Conservation (phyloP, 441 rosid species). For the Eruca vesicaria region DNA sequence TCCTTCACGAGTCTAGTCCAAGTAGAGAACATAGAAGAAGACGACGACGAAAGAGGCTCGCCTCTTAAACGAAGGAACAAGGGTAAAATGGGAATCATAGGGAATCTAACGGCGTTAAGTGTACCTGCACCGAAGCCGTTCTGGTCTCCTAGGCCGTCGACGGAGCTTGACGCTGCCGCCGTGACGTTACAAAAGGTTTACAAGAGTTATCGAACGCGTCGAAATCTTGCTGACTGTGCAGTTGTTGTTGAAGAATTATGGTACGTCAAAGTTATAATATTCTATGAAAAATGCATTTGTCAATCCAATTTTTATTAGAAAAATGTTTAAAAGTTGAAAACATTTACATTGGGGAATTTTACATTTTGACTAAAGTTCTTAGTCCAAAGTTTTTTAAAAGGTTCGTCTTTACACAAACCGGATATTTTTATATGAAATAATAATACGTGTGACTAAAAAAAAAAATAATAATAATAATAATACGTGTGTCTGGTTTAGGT, state of each 20-base stretch:
- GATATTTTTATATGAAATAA: too few species aligned
- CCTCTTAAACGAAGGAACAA: conserved; percentile 25
- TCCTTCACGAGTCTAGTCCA: conserved; percentile 52
- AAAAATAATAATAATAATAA: too few species aligned
- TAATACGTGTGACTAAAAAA: too few species aligned
- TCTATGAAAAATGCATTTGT: neutral
- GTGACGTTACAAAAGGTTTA: conserved; percentile 67
- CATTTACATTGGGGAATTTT: neutral
- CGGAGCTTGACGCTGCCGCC: conserved; percentile 79
- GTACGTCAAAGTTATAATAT: conserved; percentile 31
- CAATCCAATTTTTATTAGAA: neutral
- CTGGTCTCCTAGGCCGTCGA: conserved; percentile 65
- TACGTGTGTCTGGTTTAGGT: conserved; percentile 39
- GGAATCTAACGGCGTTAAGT: conserved; percentile 37
- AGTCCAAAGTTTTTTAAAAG: too few species aligned
- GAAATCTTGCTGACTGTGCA: conserved; percentile 74
- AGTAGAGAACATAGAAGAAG: conserved; percentile 26
- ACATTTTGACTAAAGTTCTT: neutral
- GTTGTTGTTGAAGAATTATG: conserved; percentile 70
- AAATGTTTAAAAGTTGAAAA: neutral
- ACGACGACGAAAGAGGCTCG: conserved; percentile 26
- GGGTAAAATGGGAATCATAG: conserved; percentile 15
- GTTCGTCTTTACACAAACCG: too few species aligned
- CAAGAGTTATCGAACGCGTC: conserved; percentile 66
- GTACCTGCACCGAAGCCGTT: conserved; percentile 50